Evolutionary conservation across 768 basidiomycete genomes (phyloP), one percentile per base, ranked within the genome.

Genomic region (Tulasnella sp.): DNA sequence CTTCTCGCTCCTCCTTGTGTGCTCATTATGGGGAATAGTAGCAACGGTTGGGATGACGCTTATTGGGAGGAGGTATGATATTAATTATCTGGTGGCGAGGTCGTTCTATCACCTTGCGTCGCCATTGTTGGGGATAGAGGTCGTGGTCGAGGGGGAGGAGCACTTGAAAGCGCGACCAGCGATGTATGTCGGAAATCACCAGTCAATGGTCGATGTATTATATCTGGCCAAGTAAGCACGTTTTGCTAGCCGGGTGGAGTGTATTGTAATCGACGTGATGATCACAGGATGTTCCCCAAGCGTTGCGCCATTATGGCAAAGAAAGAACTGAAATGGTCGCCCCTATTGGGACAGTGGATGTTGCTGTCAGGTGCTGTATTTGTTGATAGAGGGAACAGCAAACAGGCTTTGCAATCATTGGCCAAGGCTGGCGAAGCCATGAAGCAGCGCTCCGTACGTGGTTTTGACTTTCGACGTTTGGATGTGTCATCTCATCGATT

Each of bases 221-320:
- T 80, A 81, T 64, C 71, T 91, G 52, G 91, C 83, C 57, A 80
- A 79, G 87, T 88, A 66, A 69, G 83, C 63, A 12, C 19, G 8
- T 14, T 25, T 31, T 56, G 19, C 35, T 23, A 32, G 15, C 6
- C 6, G 40, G 40, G 35, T 39, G 23, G 31, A 55, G 23, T n/a
- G 23, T 29, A 21, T 12, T 9, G 15, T 54, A 9, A 57, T 27
- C 17, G 29, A 27, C 21, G 54, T 50, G 21, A 36, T 58, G 3
- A 9, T 8, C 41, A 5, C 63, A 86, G 89, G 63, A 74, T 90
- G 62, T 86, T 96, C 72, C 94, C 90, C 11, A 77, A 77, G 62
- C 77, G 78, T 61, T 77, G 88, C 4, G 78, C 84, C 40, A 93
- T 99, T 67, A 88, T 93, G 81, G 83, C 92, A 17, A 99, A 99